phyloP scores from a whole-genome alignment of 2,329 filamentous ascomycete genomes.

The Myriosclerotinia scirpicola region DNA sequence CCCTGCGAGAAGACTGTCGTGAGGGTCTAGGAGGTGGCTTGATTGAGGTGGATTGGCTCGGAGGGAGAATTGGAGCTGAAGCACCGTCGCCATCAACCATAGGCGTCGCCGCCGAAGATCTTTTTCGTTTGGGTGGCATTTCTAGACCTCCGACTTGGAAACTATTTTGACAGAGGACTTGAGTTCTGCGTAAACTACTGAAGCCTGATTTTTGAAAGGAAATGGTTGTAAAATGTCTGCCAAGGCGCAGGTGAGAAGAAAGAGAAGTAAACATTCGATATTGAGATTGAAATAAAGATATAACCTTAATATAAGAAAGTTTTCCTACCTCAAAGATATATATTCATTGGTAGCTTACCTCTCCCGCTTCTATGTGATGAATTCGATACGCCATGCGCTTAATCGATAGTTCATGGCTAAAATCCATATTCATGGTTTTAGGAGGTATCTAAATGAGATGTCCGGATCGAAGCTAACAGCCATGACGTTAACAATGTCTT shows the following conservation, averaged over 20 bases:
- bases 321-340: slow-evolving; percentile 3
- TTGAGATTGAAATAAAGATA: neutral
- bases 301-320: neutral
- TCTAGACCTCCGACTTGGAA: neutral
- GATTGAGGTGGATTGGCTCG: slow-evolving; percentile 1
- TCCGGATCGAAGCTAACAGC: slow-evolving; percentile 11
- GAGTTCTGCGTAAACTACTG: neutral
- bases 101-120: slow-evolving; percentile 28
- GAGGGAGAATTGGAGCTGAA: slow-evolving; percentile 26
- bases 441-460: neutral
- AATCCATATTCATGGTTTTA: neutral
- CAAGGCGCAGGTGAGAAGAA: slow-evolving; percentile 8
- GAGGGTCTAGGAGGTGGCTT: slow-evolving; percentile 28
- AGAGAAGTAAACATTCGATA: slow-evolving; percentile 19
- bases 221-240: neutral
- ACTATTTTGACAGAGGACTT: neutral
- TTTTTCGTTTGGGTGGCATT: slow-evolving; percentile 39
- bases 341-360: slow-evolving; percentile 3
- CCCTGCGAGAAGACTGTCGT: slow-evolving; percentile 31
- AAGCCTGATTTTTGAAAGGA: neutral
- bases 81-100: neutral
- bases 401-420: neutral
- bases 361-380: neutral
- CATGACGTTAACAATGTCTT: slow-evolving; percentile 17
- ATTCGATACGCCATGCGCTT: slow-evolving; percentile 15